Evolutionary conservation across 2,329 filamentous ascomycete species (phyloP), one percentile per base, ranked within the genome.

Genomic region (Phyllosticta capitalensis): DNA sequence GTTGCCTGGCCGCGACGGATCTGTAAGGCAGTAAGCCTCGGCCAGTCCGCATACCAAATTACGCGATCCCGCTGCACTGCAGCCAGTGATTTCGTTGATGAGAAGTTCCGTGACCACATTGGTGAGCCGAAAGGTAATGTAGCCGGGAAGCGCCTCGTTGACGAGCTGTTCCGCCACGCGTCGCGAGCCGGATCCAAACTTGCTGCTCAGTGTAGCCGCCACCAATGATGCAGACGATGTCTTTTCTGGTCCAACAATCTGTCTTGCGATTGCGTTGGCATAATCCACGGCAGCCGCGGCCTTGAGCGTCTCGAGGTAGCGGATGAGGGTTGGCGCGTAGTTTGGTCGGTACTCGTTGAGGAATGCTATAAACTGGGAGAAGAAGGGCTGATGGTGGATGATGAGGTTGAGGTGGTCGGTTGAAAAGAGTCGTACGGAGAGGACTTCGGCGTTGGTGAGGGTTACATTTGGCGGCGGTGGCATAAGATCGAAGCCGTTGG

Each of bases 11-110:
- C 85, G 76, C 1, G 84, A 85, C 9, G 88, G 86, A 68, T 90
- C 88, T 0, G 85, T 87, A 61, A 90, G 70, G 67, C 86, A 90
- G 64, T 89, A 90, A 0, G 88, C 86, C 67, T 90, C 87, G 0
- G 85, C 87, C 54, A 90, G 69, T 0, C 86, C 87, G 67, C 89
- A 84, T 0, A 85, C 86, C 14, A 86, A 79, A 30, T 87, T 83
- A 51, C 80, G 77, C 50, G 88, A 75, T 63, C 86, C 78, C 0
- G 79, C 73, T 0, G 85, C 81, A 26, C 88, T 72, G 0, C 80
- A 86, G 3, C 86, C 84, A 1, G 83, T 83, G 30, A 90, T 84
- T 26, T 85, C 79, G 59, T 82, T 78, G 61, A 83, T 81, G 54
- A 90, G 83, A 7, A 85, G 85, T 12, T 82, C 73, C 64, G 83